Evolutionary conservation across 106 monocot species (phyloP), one percentile per base, ranked within the genome.

Genomic region (Hemerocallis citrina): DNA sequence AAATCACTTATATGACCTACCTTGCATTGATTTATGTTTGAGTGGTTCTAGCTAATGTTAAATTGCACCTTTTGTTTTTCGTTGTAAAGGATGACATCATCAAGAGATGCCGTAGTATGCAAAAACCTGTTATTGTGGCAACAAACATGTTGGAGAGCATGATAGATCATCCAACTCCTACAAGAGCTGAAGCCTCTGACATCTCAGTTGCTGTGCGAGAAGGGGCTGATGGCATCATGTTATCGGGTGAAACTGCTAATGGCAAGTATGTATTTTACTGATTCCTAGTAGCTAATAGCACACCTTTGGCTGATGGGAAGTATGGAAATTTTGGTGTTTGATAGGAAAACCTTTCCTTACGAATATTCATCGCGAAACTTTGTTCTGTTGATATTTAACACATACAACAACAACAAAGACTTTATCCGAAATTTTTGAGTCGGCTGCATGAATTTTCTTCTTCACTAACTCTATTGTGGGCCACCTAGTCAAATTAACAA

Each of bases 121-220:
- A 83, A 48, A 93, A 93, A 65, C 84, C 92, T 36, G 92, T 88
- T 10, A 93, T 93, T 37, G 92, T 93, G 12, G 92, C 92, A 43
- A 93, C 92, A 54, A 93, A 93, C 42, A 93, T 93, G 92, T 62
- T 93, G 64, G 92, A 93, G 30, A 93, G 92, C 76, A 93, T 93
- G 92, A 93, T 93, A 64, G 72, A 85, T 42, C 92, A 93, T 79
- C 92, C 92, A 20, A 93, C 88, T 55, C 92, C 92, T 40, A 93
- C 92, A 25, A 81, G 92, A 61, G 92, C 92, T 33, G 92, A 93
- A 71, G 92, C 88, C 15, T 93, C 92, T 62, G 92, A 93, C 46
- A 93, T 93, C 55, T 88, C 92, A 30, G 84, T 93, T 57, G 92
- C 92, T 17, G 92, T 93, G 17, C 77, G 78, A 47, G 92, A 93